Conservation (phyloP, 2,329 filamentous ascomycete species). For the Pestalotiopsis sp. region DNA sequence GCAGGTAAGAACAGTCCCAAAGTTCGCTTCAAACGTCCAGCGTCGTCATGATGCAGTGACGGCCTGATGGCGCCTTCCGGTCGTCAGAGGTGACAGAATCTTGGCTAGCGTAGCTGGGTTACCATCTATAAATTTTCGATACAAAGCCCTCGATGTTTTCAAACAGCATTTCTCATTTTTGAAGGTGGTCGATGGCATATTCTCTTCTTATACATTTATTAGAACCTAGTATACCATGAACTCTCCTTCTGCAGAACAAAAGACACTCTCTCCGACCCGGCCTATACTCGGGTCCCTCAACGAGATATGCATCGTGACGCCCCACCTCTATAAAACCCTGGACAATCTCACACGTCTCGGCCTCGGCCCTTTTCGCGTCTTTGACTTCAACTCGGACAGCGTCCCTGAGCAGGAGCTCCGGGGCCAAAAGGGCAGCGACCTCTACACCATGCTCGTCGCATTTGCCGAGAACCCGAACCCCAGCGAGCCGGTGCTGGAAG, state of each 20-base stretch:
- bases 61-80: too few relatives aligned
- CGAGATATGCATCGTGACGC: slow-evolving; percentile 1
- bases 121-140: too few relatives aligned
- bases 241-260: neutral
- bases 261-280: neutral
- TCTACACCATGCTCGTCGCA: slow-evolving; percentile 3
- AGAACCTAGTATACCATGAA: neutral
- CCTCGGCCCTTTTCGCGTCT: slow-evolving; percentile 1
- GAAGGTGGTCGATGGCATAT: too few relatives aligned
- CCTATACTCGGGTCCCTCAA: slow-evolving; percentile 1
- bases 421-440: neutral
- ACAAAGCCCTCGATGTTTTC: too few relatives aligned
- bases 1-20: too few relatives aligned
- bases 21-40: too few relatives aligned
- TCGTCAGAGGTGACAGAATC: too few relatives aligned
- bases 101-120: too few relatives aligned
- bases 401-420: slow-evolving; percentile 1
- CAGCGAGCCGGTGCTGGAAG: neutral
- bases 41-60: too few relatives aligned
- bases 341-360: neutral
- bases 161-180: too few relatives aligned
- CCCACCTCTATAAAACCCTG: neutral
- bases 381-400: neutral
- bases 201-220: neutral
- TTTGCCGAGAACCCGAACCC: neutral